Conservation (phyloP, 169 alveolate genomes). For the Theileria parva region DNA sequence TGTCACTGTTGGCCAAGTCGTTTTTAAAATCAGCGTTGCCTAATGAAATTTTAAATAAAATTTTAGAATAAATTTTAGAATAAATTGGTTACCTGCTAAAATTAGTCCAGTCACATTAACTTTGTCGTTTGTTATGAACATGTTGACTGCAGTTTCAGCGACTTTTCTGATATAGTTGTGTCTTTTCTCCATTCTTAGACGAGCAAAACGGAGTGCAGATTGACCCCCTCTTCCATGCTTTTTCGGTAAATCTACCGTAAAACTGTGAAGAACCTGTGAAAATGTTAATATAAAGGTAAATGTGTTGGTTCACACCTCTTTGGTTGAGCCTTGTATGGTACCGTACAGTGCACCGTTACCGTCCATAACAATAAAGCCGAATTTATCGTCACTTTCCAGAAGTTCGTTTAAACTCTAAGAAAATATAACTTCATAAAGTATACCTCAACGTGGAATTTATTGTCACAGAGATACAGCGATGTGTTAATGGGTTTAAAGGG, state of each 20-base stretch:
- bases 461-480: conserved; percentile 95
- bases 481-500: conserved; percentile 98
- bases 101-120: conserved; percentile 88
- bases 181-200: conserved; percentile 97
- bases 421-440: conserved; percentile 47
- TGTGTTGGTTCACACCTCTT: conserved; percentile 64
- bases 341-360: conserved; percentile 98
- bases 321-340: conserved; percentile 93
- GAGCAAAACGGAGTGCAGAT: conserved; percentile 99
- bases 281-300: conserved; percentile 54
- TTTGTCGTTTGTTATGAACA: conserved; percentile 95
- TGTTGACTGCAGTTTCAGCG: conserved; percentile 95
- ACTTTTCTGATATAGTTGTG: conserved; percentile 97
- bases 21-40: conserved; percentile 96
- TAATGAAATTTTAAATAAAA: no score
- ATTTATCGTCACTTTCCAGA: conserved; percentile 93
- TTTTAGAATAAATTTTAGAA: not conserved
- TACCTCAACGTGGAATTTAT: conserved; percentile 94
- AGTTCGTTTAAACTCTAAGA: conserved; percentile 77
- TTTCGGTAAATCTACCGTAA: conserved; percentile 97
- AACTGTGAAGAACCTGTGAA: conserved; percentile 79
- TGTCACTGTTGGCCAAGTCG: conserved; percentile 88
- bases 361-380: conserved; percentile 97
- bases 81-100: conserved; percentile 88
- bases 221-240: conserved; percentile 99